Evolutionary conservation across 805 yeast genomes (phyloP), one percentile per base, ranked within the genome.

Genomic region (Metschnikowia henanensis): DNA sequence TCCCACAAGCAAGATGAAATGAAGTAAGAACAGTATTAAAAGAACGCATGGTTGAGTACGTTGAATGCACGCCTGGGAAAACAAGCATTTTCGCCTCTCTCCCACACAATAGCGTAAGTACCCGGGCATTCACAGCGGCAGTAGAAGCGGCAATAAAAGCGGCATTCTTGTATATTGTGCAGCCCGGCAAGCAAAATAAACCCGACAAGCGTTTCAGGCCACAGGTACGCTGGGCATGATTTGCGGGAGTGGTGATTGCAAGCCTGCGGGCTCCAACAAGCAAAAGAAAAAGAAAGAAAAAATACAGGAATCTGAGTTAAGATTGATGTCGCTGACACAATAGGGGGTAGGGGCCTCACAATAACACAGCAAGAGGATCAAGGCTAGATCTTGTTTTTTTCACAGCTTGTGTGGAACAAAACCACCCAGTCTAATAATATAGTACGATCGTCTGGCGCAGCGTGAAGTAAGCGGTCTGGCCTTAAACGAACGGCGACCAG

Each of bases 381-480:
- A 31, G 16, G 19, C 29, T 8, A 18, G 37, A 20, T 34, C 19
- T 34, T 21, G n/a, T 18, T 21, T 17, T n/a, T 28, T 22, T 6
- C 9, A 9, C 6, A 22, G 9, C 25, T 9, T 7, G 25, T 6
- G 25, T 22, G 25, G 9, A 22, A 22, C 25, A n/a, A n/a, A n/a
- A n/a, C n/a, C n/a, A n/a, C n/a, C n/a, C n/a, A n/a, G n/a, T n/a
- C n/a, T n/a, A n/a, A n/a, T n/a, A n/a, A n/a, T n/a, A n/a, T n/a
- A n/a, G n/a, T n/a, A n/a, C n/a, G n/a, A n/a, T n/a, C n/a, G n/a
- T n/a, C n/a, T n/a, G n/a, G n/a, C n/a, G n/a, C n/a, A n/a, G n/a
- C n/a, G n/a, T n/a, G n/a, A n/a, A n/a, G n/a, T 22, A 22, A n/a
- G 9, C 43, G 38, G 39, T 41, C 39, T 38, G 32, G 35, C 15